Base-by-base conservation (phyloP, 768 basidiomycete genomes). In the Collybia sordida region DNA sequence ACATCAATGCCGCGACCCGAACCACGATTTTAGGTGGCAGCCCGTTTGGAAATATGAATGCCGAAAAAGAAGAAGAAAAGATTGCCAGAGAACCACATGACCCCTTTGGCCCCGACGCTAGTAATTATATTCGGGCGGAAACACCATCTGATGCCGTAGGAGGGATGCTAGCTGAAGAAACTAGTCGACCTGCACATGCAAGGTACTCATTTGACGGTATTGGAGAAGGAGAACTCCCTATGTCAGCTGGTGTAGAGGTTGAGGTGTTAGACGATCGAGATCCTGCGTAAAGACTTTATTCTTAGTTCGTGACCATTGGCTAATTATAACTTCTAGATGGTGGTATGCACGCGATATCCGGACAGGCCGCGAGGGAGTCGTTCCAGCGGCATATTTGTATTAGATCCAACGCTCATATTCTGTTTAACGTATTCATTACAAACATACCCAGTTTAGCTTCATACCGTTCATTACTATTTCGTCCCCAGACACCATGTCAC, bases 361-460 rank as follows among this genome's bases (percentile, higher is more conserved):
- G 45, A 85, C 86, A 41, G 90, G 93, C 7, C 80, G 75, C 42
- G 91, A 95, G 70, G 94, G 94, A 11, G 89, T 95, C 25, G 90
- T 97, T 43, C 94, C 94, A 7, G 89, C 92, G 36, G 84, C 91
- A 50, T 98, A 95, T 77, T 75, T 92, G 71, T 92, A 90, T 72
- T 93, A 77, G 81, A 66, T 54, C 63, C 64, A 59, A 66, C 61
- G 53, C 56, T 64, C 59, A 65, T 68, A 67, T 71, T 68, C 68
- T 64, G 70, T 65, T 63, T 65, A 66, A 64, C 54, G 42, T 60
- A 61, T 64, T 57, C 60, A 64, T 55, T 49, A 47, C 25, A 60
- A 55, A 57, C 62, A 59, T 59, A 61, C 58, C 60, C 57, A 40
- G 41, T 21, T 55, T 46, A 51, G 49, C 36, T 50, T 57, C 46